Base-by-base conservation (phyloP, 169 alveolate genomes). In the Cryptosporidium canis region DNA sequence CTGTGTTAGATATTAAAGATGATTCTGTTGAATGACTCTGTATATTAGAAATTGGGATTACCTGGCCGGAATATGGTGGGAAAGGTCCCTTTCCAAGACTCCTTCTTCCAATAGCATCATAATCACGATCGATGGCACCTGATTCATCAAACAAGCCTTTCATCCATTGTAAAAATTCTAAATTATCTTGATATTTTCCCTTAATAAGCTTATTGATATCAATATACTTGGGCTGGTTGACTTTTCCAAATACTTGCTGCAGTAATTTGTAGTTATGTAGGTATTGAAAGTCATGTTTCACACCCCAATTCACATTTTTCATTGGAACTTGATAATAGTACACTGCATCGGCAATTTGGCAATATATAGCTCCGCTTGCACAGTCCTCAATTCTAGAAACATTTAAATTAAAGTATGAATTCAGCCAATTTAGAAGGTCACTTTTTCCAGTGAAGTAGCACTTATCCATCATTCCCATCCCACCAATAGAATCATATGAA, bases 111-210 rank as follows among this genome's bases (percentile, higher is more conserved):
- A 90, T 92, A n/a, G 96, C 94, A 67, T 95, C 96, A 83, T 93
- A 93, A 41, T 83, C 92, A 39, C 94, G 92, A 58, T 95, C 95
- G 24, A 92, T 93, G 37, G 93, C 95, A 24, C 93, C 90, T 43
- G 94, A 91, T 24, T 95, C 85, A 72, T 95, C 98, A 92, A 93
- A 96, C 92, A 93, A 96, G n/a, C 98, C 95, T 91, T 98, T 96
- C 85, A 98, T 84, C 99, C 99, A 98, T 92, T 98, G 99, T 44
- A 96, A 90, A 90, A 98, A 96, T 91, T 97, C 99, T 58, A 96
- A 93, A 92, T 97, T 96, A 91, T 97, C 99, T 77, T 96, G 96
- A 92, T 96, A 96, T 83, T 96, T 96, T 18, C 99, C 99, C 67
- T 95, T 97, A 24, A 96, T 94, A 39, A 94, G 92, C 92, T 90